Base-by-base conservation (phyloP, 495 filamentous ascomycete genomes). In the Penicillium coffeae region DNA sequence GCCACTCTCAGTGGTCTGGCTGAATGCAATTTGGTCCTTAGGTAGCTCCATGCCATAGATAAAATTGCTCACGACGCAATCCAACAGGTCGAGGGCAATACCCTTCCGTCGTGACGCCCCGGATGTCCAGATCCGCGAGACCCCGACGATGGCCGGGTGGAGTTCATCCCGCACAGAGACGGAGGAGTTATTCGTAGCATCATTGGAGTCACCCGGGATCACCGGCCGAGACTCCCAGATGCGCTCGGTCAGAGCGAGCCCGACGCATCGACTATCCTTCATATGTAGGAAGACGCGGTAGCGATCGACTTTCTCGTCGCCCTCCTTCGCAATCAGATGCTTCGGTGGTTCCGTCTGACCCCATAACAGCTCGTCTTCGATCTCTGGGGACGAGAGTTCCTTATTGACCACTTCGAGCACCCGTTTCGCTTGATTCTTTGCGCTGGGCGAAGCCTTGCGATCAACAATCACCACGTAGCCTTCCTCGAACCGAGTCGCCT, bases 81-180 rank as follows among this genome's bases (percentile, higher is more conserved):
- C 80, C 42, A 89, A 51, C 42, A 89, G 59, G 50, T 75, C 75
- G 50, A 72, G 68, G 3, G 84, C 86, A 43, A 88, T 75, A 9
- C 83, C 83, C 58, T 76, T 72, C 21, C 80, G 63, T 35, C 85
- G 74, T 38, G 78, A 76, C 13, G 75, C 64, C 8, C 73, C 77
- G 10, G 82, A 86, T 4, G 81, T 85, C 85, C 85, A 88, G 51
- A 88, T 86, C 9, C 85, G 79, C n/a, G 84, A 81, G 33, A 88
- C 75, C 2, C 85, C 85, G 34, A 88, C 69, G 16, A 84, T 72
- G 13, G 83, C 84, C 4, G 76, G 66, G 34, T 72, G 65, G 0
- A 65, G 52, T 27, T 69, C 65, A 12, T 65, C 60, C 38, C 62
- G 59, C 12, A 73, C 60, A 2, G 69, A 71, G 38, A 80, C 68